Evolutionary conservation across 2,329 filamentous ascomycete species (phyloP), one percentile per base, ranked within the genome.

Genomic region (Aspergillus eucalypticola): DNA sequence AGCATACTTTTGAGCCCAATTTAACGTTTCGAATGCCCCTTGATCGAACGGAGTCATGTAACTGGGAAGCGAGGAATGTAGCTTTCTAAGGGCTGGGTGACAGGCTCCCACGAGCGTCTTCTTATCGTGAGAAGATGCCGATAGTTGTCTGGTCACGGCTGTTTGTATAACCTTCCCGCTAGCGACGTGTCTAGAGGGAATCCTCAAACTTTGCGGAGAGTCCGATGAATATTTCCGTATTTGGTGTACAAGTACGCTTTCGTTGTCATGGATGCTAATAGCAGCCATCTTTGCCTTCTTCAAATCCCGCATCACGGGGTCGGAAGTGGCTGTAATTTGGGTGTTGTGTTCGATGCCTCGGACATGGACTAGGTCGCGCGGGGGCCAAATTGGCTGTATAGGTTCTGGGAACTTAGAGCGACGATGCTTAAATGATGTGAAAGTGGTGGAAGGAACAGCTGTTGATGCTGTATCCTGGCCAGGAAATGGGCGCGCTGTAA

Each of bases 1-100:
- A 0, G 90, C 86, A 76, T 98, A 96, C 70, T 98, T 97, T 42
- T 94, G 88, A 2, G 82, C 75, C 95, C 95, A 99, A 8, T 86
- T 77, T 27, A 83, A 77, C 2, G 80, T 81, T 70, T 98, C 94
- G 67, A 90, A 96, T 53, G 83, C 84, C 8, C 88, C 90, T 63
- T 79, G 84, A 72, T 99, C 95, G 69, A 93, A 97, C 0, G 93
- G 88, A 4, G 90, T 93, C 11, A 93, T 80, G 0, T 82, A 82
- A 1, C 80, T 82, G 48, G 81, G 76, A 32, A 97, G 81, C 0
- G 82, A 81, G 2, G 80, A 73, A 67, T 88, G 90, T 2, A 92
- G 78, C 2, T 81, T 79, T 11, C 73, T 67, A 50, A 95, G 73
- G 17, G 86, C 84, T 10, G 88, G 81, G 72, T 92, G 88, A 6